Evolutionary conservation across 2,329 filamentous ascomycete genomes (phyloP).

Genomic region (Alternaria sp.): DNA sequence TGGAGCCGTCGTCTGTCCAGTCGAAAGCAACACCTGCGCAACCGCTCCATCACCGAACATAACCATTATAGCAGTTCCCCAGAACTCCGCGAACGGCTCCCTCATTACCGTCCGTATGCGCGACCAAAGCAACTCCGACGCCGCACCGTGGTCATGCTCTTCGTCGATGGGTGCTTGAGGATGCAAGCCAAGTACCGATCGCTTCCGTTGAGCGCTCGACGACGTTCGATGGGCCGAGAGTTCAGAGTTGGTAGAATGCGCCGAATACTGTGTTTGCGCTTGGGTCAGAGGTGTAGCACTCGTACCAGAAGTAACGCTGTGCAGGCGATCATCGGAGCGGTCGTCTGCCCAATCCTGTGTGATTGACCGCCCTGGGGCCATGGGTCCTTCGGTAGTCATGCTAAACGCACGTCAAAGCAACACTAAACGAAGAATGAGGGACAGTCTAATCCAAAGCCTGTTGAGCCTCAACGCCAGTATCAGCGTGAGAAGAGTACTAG

Average conservation of each 20-base stretch:
- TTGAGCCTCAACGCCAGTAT: not conserved
- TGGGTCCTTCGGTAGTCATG: slow-evolving; percentile 19
- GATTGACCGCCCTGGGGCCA: slow-evolving; percentile 22
- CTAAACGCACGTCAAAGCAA: not conserved
- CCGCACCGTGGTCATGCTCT: slow-evolving; percentile 48
- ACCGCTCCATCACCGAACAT: slow-evolving; percentile 54
- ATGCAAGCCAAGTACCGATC: slow-evolving; percentile 45
- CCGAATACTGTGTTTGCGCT: slow-evolving; percentile 26
- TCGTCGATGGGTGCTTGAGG: slow-evolving; percentile 51
- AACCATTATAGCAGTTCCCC: slow-evolving; percentile 51
- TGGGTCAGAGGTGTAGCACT: slow-evolving; percentile 21
- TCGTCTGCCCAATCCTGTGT: slow-evolving; percentile 29
- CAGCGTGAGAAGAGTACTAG: not conserved
- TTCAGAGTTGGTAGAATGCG: slow-evolving; percentile 9
- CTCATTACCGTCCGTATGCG: slow-evolving; percentile 46
- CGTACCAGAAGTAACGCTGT: slow-evolving; percentile 14
- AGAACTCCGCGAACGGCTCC: slow-evolving; percentile 55
- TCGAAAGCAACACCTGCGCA: slow-evolving; percentile 51
- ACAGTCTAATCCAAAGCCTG: not conserved
- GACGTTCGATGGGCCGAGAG: slow-evolving; percentile 27
- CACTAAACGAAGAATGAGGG: not conserved
- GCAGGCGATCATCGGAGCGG: slow-evolving; percentile 10
- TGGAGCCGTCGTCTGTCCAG: slow-evolving; percentile 47
- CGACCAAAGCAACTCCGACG: slow-evolving; percentile 48
- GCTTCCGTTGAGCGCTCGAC: slow-evolving; percentile 27